Base-by-base conservation (phyloP, 2,329 filamentous ascomycete species). In the Alternaria triticina region DNA sequence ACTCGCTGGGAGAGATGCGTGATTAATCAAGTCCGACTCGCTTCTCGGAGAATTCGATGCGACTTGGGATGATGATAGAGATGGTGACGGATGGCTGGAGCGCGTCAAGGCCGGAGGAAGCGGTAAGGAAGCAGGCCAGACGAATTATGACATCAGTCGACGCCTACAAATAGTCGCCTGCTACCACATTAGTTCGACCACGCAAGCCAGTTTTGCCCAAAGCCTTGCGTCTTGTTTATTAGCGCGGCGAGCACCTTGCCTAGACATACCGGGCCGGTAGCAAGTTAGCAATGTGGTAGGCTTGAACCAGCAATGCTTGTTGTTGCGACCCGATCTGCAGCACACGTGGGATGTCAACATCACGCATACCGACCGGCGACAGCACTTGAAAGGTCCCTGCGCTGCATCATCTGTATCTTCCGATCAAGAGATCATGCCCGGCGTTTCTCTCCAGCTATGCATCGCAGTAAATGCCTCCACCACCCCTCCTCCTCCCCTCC, bases 91-190 rank as follows among this genome's bases (percentile, higher is more conserved):
- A 57, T 45, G 33, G 40, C 43, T 33, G 33, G 54, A 23, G 49
- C 56, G 54, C 36, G 46, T 57, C 54, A 28, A 47, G 30, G 40
- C 50, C 61, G 61, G 54, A 45, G 47, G 33, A 33, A 52, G 64
- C 64, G 64, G 65, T 65, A 67, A 62, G 64, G 36, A 61, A 62
- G 60, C 59, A 62, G 55, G 59, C 49, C 46, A 54, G 55, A 59
- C 56, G 47, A 49, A 25, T 49, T 62, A 62, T 62, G 60, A 62
- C 60, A 62, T 62, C 60, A 62, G 60, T 49, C 60, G 43, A 54
- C 44, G 49, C 47, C 57, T 59, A 54, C 28, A 54, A 54, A 46
- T 57, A 47, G 52, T 49, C 50, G 57, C 43, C 50, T 49, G 50
- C 58, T 57, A 50, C 58, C 43, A 61, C 57, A 59, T 56, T 61